Evolutionary conservation across 148 eudicot genomes (phyloP).

Genomic region (Limonium bicolor): DNA sequence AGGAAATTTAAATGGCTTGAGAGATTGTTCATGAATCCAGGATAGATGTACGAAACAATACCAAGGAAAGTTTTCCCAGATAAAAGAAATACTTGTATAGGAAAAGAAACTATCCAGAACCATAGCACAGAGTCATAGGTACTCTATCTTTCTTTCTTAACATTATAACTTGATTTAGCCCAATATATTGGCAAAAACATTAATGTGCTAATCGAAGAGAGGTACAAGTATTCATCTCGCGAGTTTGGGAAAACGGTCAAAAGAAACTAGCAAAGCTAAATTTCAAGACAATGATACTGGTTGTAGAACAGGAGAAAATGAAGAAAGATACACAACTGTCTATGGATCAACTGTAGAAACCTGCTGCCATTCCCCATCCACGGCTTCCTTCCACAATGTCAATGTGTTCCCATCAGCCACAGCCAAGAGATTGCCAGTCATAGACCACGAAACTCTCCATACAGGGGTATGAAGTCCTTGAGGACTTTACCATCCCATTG

Average conservation of each 20-base stretch:
- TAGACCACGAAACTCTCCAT: constrained; percentile 95
- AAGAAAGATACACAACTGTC: constrained; percentile 13
- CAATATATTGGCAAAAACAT: too few species aligned
- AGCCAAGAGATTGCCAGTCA: constrained; percentile 87
- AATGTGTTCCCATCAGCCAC: constrained; percentile 86
- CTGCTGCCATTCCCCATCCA: constrained; percentile 85
- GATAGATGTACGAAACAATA: too few species aligned
- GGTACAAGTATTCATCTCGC: too few species aligned
- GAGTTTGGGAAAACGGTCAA: neutral
- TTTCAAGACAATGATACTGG: neutral
- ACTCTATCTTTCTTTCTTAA: too few species aligned
- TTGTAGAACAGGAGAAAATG: neutral
- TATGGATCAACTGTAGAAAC: constrained; percentile 59
- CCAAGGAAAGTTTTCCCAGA: too few species aligned
- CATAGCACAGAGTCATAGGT: too few species aligned
- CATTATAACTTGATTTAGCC: too few species aligned
- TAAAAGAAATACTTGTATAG: too few species aligned
- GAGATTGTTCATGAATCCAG: too few species aligned
- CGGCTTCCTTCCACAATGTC: constrained; percentile 85
- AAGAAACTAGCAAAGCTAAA: constrained; percentile 5
- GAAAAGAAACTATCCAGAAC: too few species aligned
- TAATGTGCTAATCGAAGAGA: too few species aligned
- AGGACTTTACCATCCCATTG: constrained; percentile 84
- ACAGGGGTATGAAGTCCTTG: constrained; percentile 75
- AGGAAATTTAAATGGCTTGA: too few species aligned